Evolutionary conservation across 352 stramenopile species (phyloP).

Genomic region (Phytophthora palmivora): DNA sequence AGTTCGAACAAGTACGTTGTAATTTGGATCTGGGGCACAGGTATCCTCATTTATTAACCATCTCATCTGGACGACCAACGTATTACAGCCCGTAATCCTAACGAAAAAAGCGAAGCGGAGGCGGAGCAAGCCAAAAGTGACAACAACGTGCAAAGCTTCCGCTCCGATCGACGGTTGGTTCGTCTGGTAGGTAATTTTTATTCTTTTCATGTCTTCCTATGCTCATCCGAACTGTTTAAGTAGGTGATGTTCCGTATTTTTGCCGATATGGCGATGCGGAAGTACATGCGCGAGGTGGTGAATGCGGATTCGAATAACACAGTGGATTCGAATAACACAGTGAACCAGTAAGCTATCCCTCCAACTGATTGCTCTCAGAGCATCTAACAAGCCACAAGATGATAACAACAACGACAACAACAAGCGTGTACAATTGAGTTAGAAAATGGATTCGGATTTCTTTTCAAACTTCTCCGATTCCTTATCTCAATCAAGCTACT

Average conservation of each 20-base stretch:
- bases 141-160: constrained; percentile 82
- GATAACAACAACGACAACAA: constrained; percentile 3
- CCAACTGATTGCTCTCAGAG: constrained; percentile 2
- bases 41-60: neutral
- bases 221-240: neutral
- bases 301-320: constrained; percentile 20
- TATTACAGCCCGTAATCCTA: constrained; percentile 43
- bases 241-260: constrained; percentile 79
- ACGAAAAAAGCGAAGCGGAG: constrained; percentile 62
- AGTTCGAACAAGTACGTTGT: constrained; percentile 49
- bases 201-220: constrained; percentile 3
- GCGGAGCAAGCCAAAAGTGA: constrained; percentile 67
- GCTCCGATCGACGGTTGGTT: constrained; percentile 76
- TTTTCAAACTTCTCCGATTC: constrained; percentile 8
- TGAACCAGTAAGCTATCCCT: neutral
- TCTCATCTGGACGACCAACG: neutral
- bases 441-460: constrained; percentile 21
- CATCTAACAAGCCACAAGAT: constrained; percentile 5
- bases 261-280: constrained; percentile 68
- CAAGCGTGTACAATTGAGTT: constrained; percentile 32
- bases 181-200: constrained; percentile 49
- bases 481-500: constrained; percentile 7
- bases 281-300: constrained; percentile 62
- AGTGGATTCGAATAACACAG: constrained; percentile 1
- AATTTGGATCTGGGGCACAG: no score